Evolutionary conservation across 2,329 filamentous ascomycete genomes (phyloP).

Genomic region (Rhytidhysteron rufulum): DNA sequence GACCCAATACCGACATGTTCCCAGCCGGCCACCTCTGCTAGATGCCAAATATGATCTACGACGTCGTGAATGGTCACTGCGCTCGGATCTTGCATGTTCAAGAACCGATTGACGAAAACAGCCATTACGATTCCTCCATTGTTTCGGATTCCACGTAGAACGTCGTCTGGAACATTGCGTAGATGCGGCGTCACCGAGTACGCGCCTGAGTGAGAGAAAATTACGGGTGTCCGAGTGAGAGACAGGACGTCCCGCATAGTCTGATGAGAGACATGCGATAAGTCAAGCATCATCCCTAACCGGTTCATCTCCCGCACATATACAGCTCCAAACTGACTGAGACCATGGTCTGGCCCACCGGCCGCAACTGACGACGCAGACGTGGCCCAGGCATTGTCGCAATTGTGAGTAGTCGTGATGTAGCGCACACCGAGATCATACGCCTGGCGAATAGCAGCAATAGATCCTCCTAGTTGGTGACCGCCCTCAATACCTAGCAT

Average conservation of each 20-base stretch:
- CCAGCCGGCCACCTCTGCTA: conserved; percentile 74
- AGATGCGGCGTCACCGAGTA: conserved; percentile 76
- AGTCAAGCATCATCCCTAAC: conserved; percentile 81
- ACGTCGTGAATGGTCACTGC: conserved; percentile 74
- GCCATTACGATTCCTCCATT: conserved; percentile 77
- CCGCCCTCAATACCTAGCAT: conserved; percentile 38
- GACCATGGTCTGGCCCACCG: conserved; percentile 10
- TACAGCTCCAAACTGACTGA: conserved; percentile 62
- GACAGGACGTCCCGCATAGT: conserved; percentile 76
- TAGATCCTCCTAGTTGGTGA: conserved; percentile 34
- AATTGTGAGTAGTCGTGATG: conserved; percentile 20
- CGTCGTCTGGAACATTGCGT: conserved; percentile 78
- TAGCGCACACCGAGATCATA: conserved; percentile 38
- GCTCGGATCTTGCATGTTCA: conserved; percentile 47
- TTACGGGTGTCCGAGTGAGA: conserved; percentile 71
- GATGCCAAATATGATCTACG: conserved; percentile 71
- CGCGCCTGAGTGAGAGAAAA: conserved; percentile 80
- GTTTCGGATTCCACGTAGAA: conserved; percentile 67
- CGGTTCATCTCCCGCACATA: conserved; percentile 84
- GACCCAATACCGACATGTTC: conserved; percentile 74
- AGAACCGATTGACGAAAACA: conserved; percentile 60
- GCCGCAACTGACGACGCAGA: conserved; percentile 6
- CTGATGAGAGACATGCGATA: conserved; percentile 69
- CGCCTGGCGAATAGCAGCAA: conserved; percentile 33
- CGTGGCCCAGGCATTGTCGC: conserved; percentile 16